These are phyloP conservation scores for Grosmannia clavigera DNA, from an alignment of 2,329 filamentous ascomycete genomes.

Conservation along the genomic window DNA sequence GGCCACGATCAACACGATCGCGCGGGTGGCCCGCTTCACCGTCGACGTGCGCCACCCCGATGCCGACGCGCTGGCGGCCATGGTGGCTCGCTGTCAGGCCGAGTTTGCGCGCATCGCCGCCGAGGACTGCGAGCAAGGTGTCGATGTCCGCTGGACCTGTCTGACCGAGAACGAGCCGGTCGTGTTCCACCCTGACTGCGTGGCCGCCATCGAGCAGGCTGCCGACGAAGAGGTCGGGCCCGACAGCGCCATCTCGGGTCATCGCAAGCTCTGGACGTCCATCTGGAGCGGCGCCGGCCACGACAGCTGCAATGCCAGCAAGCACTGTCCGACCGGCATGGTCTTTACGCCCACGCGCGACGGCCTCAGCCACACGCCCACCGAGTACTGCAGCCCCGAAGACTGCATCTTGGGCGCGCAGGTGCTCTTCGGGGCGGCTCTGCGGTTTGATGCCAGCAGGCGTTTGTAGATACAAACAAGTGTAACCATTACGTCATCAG, in stretches of 20 bases:
- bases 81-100: constrained; percentile 15
- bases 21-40: constrained; percentile 52
- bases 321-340: constrained; percentile 23
- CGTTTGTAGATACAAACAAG: not conserved
- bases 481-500: not conserved
- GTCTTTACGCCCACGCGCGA: constrained; percentile 25
- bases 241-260: not conserved
- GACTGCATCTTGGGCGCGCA: constrained; percentile 21
- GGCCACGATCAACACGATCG: constrained; percentile 62
- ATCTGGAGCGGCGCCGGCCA: constrained; percentile 27
- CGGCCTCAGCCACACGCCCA: constrained; percentile 25
- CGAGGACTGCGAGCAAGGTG: constrained; percentile 38
- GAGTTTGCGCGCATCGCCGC: constrained; percentile 42
- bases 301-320: constrained; percentile 24
- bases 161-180: constrained; percentile 51
- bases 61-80: constrained; percentile 33
- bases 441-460: constrained; percentile 12
- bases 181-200: constrained; percentile 54
- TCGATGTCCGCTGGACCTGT: constrained; percentile 39
- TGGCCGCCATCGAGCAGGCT: constrained; percentile 50
- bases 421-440: constrained; percentile 16
- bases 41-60: constrained; percentile 52
- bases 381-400: constrained; percentile 22
- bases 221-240: constrained; percentile 20
- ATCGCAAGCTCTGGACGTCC: constrained; percentile 13